Evolutionary conservation across 2,329 filamentous ascomycete species (phyloP), one percentile per base, ranked within the genome.

Genomic region (Nemania serpens): DNA sequence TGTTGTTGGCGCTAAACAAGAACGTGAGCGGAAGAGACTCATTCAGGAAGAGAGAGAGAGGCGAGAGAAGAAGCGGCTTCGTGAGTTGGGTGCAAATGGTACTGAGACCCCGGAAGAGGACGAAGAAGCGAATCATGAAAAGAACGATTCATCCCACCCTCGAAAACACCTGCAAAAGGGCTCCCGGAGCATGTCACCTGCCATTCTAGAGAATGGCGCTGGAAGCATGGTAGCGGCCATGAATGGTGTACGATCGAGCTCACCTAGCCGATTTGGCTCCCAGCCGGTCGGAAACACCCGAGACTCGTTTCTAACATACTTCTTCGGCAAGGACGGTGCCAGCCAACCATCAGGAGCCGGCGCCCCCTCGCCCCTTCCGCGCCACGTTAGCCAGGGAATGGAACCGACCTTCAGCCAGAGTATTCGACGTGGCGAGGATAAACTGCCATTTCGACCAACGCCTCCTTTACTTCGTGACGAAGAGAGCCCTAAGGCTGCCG

Each of bases 261-360:
- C 88, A 45, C 87, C 88, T 11, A 82, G 86, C 29, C 82, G 83
- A 55, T 83, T 90, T 64, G 85, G 85, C 65, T 81, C 81, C 25
- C 84, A 86, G 65, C 79, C 80, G 4, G 75, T 84, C 51, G 88
- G 88, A 58, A 84, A 80, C 62, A 86, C 91, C 42, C 86, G 89
- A 64, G 95, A 99, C 77, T 96, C 93, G 0, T 99, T 99, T 81
- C 77, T 99, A 64, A 98, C 94, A 77, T 99, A 99, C 77, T 99
- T 99, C 78, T 99, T 99, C 71, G 93, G 95, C 70, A 98, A 99
- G 74, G 95, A 99, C 63, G 91, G 91, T 48, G 82, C 85, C 41
- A 76, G 81, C 34, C 78, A 81, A 59, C 71, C 79, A 61, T 72
- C 80, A 47, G 77, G 71, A 69, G 76, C 72, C 69, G 61, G 75